Evolutionary conservation across 2,329 filamentous ascomycete species (phyloP).

Genomic region (Leptographium wingfieldii): DNA sequence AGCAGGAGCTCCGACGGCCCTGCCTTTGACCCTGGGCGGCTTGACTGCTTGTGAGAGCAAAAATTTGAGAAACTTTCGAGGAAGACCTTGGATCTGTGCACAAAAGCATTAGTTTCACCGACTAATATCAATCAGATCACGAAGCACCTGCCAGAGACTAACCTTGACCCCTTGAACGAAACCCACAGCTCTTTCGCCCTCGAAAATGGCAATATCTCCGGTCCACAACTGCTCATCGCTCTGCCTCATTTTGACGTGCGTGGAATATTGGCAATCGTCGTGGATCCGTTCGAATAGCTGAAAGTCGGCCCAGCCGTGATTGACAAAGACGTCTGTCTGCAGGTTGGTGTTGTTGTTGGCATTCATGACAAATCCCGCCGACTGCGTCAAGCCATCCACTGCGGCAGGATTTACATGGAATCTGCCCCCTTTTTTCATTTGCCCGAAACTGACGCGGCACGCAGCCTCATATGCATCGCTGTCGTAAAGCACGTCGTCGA

Average conservation of each 20-base stretch:
- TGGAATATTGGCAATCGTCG: not conserved
- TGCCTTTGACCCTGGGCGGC: not conserved
- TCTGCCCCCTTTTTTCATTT: not conserved
- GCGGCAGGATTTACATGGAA: not conserved
- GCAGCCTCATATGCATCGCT: not conserved
- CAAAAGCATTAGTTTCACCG: too few species aligned
- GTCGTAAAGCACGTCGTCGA: not conserved
- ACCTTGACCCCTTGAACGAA: not conserved
- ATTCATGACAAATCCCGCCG: not conserved
- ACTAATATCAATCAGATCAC: too few species aligned
- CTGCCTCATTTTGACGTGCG: not conserved
- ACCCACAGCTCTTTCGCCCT: not conserved
- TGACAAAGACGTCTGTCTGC: not conserved
- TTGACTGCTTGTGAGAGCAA: not conserved
- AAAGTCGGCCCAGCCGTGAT: not conserved
- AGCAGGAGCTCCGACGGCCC: too few species aligned
- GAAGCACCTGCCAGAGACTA: not conserved
- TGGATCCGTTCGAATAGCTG: not conserved
- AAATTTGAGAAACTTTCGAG: not conserved
- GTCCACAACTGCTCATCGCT: not conserved
- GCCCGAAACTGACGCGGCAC: not conserved
- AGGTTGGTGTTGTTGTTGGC: not conserved
- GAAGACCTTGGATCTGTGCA: not conserved
- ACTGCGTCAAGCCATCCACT: not conserved
- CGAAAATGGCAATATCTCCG: not conserved